Evolutionary conservation across 2,329 filamentous ascomycete genomes (phyloP).

Genomic region (Fusarium proliferatum): DNA sequence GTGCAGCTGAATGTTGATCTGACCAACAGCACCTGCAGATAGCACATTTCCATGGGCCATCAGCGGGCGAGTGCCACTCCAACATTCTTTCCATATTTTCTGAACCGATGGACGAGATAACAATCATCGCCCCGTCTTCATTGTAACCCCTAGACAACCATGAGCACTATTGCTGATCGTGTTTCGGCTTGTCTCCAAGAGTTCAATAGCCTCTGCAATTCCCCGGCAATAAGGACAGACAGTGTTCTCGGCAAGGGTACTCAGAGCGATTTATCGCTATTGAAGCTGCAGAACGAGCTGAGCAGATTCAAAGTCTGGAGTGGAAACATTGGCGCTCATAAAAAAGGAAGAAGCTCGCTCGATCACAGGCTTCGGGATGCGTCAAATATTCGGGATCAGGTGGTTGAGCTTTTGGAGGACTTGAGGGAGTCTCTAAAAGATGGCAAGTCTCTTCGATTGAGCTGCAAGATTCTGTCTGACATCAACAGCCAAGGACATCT

Average conservation of each 20-base stretch:
- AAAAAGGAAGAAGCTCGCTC: not conserved
- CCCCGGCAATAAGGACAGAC: accelerated
- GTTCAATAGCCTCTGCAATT: not conserved
- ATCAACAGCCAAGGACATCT: not conserved
- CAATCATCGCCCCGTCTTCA: not conserved
- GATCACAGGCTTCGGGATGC: constrained; percentile 23
- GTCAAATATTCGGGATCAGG: not conserved
- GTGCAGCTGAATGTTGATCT: not conserved
- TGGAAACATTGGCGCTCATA: constrained; percentile 5
- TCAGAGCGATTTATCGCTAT: accelerated
- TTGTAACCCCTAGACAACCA: not conserved
- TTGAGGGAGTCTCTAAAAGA: not conserved
- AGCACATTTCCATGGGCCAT: accelerated
- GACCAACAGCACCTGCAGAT: not conserved
- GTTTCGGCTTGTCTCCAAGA: not conserved
- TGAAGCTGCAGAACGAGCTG: not conserved
- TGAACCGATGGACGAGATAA: accelerated
- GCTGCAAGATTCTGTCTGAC: accelerated
- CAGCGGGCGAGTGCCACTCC: accelerated
- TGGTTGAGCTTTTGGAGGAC: not conserved
- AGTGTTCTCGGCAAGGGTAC: accelerated
- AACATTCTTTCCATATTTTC: accelerated
- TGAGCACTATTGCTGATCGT: not conserved
- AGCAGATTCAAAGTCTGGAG: constrained; percentile 28
- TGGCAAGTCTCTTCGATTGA: accelerated